Conservation (phyloP, 805 yeast species). For the Lipomyces sp. region DNA sequence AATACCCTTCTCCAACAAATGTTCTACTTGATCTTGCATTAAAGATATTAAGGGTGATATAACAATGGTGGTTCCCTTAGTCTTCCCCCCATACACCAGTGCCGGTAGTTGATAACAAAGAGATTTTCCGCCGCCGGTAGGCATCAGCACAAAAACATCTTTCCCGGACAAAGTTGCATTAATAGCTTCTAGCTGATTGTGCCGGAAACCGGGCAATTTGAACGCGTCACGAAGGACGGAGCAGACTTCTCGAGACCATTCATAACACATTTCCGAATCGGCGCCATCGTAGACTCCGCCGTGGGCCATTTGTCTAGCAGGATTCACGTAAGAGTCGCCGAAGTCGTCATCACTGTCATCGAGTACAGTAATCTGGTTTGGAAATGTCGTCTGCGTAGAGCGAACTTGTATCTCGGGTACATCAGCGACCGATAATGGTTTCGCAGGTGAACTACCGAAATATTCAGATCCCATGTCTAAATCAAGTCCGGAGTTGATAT, state of each 20-base stretch:
- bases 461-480: slow-evolving; percentile 21
- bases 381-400: slow-evolving; percentile 1
- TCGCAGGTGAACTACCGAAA: slow-evolving; percentile 19
- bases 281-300: slow-evolving; percentile 14
- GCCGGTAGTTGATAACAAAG: slow-evolving; percentile 96
- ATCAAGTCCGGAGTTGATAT: slow-evolving; percentile 8
- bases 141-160: slow-evolving; percentile 95
- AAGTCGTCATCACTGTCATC: slow-evolving; percentile 7
- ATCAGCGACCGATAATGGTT: slow-evolving; percentile 7
- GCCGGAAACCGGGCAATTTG: slow-evolving; percentile 68
- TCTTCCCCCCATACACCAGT: slow-evolving; percentile 70
- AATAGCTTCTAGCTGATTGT: slow-evolving; percentile 85
- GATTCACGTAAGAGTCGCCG: slow-evolving; percentile 10
- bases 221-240: slow-evolving; percentile 62
- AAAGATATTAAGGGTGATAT: slow-evolving; percentile 92
- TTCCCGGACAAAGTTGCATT: slow-evolving; percentile 74
- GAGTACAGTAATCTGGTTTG: slow-evolving; percentile 7
- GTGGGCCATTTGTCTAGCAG: slow-evolving; percentile 27
- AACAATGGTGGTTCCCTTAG: slow-evolving; percentile 86
- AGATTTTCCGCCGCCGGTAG: slow-evolving; percentile 98
- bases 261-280: slow-evolving; percentile 39
- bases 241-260: slow-evolving; percentile 75
- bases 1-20: slow-evolving; percentile 67
- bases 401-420: slow-evolving; percentile 11
- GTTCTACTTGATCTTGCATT: slow-evolving; percentile 97